Conservation (phyloP, 345 rosid species). For the Raphanus raphanistrum region DNA sequence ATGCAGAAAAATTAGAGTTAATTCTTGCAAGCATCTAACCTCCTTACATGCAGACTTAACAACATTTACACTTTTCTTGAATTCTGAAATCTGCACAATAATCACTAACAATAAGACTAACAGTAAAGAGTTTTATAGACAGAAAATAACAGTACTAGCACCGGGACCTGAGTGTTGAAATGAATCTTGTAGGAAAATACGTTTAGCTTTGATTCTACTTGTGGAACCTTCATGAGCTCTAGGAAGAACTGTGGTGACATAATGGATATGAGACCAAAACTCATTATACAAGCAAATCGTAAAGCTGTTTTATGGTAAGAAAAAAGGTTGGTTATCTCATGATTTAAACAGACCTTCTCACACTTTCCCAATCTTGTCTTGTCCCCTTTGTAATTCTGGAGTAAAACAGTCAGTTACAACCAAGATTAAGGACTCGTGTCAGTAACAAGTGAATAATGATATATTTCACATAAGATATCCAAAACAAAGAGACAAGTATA, state of each 20-base stretch:
- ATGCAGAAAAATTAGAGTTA: slow-evolving; percentile 13
- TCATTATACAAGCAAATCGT: neutral
- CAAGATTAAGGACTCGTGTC: slow-evolving; percentile 18
- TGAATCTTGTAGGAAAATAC: slow-evolving; percentile 97
- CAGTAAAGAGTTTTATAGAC: slow-evolving; percentile 11
- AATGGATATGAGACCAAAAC: slow-evolving; percentile 27
- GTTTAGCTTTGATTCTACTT: slow-evolving; percentile 92
- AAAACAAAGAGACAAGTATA: neutral
- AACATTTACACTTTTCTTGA: slow-evolving; percentile 71
- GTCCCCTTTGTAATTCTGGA: slow-evolving; percentile 79
- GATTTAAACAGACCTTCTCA: slow-evolving; percentile 71
- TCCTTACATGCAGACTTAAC: slow-evolving; percentile 90
- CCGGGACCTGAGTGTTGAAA: slow-evolving; percentile 85
- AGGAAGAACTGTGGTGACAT: slow-evolving; percentile 63
- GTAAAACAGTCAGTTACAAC: slow-evolving; percentile 24
- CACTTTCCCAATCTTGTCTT: slow-evolving; percentile 82
- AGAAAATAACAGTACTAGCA: slow-evolving; percentile 32
- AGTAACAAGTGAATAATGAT: slow-evolving; percentile 11
- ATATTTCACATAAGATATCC: slow-evolving; percentile 11
- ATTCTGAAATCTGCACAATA: slow-evolving; percentile 69
- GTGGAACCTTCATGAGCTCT: slow-evolving; percentile 98
- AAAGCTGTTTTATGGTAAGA: neutral
- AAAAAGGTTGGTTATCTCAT: slow-evolving; percentile 13
- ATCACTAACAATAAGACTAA: slow-evolving; percentile 8
- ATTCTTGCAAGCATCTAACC: slow-evolving; percentile 48